phyloP scores from a whole-genome alignment of 371 early-diverging fungal species.

The Mucor plumbeus region DNA sequence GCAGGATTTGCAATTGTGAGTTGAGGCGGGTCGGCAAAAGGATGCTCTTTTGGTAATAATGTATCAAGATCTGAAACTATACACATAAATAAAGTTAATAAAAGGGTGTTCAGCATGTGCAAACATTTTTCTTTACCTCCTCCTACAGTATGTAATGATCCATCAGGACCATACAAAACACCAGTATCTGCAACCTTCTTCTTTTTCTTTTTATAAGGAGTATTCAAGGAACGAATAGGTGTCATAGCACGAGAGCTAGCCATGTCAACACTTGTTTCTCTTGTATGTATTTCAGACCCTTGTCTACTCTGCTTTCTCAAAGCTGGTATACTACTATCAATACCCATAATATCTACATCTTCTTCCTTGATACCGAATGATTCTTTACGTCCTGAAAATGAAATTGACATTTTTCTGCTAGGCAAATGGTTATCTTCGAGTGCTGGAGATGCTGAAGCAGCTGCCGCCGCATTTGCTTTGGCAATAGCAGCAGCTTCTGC shows the following conservation, averaged over 20 bases:
- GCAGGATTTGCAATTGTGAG: constrained; percentile 46
- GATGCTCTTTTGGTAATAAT: constrained; percentile 31
- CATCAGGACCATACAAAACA: constrained; percentile 50
- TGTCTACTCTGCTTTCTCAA: constrained; percentile 37
- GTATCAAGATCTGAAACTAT: constrained; percentile 33
- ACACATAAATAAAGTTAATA: neutral
- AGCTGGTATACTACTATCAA: constrained; percentile 37
- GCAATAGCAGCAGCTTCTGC: constrained; percentile 12
- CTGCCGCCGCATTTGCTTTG: constrained; percentile 19
- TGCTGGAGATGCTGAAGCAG: constrained; percentile 3
- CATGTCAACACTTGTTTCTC: constrained; percentile 38
- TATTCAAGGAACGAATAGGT: constrained; percentile 21
- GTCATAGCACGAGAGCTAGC: constrained; percentile 37
- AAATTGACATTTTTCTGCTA: constrained; percentile 26
- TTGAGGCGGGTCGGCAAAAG: constrained; percentile 45
- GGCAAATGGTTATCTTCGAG: constrained; percentile 1
- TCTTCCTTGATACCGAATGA: constrained; percentile 46
- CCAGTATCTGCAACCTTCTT: constrained; percentile 52
- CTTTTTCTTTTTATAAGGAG: constrained; percentile 50
- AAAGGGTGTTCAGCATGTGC: neutral
- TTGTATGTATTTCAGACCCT: constrained; percentile 28
- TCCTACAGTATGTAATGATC: constrained; percentile 47
- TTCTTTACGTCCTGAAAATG: constrained; percentile 24
- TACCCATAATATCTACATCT: constrained; percentile 58
- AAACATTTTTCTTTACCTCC: constrained; percentile 30